A percentile compares a stretch with the other conserved stretches of the same genome.
These are phyloP conservation scores for Desmodesmus armatus DNA, from an alignment of 139 green algal genomes.

Conservation along the genomic window DNA sequence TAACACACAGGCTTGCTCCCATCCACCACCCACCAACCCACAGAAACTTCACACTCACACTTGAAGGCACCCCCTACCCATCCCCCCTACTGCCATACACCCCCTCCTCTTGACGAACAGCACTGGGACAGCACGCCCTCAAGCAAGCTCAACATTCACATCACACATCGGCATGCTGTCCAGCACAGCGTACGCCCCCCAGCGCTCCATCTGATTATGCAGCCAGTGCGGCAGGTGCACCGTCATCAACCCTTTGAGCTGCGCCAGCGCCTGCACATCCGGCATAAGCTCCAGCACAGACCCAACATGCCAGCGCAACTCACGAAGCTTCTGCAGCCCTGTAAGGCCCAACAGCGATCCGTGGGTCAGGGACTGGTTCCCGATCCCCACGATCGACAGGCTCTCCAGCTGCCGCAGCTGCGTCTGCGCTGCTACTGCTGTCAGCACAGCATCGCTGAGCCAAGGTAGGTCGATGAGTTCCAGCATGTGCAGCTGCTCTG, in stretches of 20 bases:
- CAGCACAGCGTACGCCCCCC: slow-evolving; percentile 31
- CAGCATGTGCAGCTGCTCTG: slow-evolving; percentile 3
- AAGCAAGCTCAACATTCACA: slow-evolving; percentile 35
- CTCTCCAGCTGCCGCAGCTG: neutral
- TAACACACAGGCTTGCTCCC: too few relatives aligned
- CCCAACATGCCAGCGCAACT: slow-evolving; percentile 43
- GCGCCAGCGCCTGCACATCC: neutral
- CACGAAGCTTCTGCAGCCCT: neutral
- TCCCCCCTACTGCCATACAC: too few relatives aligned
- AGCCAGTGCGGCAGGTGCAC: slow-evolving; percentile 15
- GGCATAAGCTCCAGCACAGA: slow-evolving; percentile 28
- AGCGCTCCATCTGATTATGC: slow-evolving; percentile 38
- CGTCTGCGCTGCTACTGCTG: neutral
- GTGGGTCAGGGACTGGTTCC: slow-evolving; percentile 30
- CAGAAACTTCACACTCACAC: too few relatives aligned
- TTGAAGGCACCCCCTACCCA: too few relatives aligned
- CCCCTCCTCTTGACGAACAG: neutral
- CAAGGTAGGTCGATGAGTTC: neutral
- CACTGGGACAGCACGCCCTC: neutral
- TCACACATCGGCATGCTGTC: slow-evolving; percentile 39
- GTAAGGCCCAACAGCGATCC: slow-evolving; percentile 6
- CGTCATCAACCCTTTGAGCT: slow-evolving; percentile 8
- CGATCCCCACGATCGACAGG: slow-evolving; percentile 29
- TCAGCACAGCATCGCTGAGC: slow-evolving; percentile 3
- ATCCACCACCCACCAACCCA: too few relatives aligned